phyloP scores from a whole-genome alignment of 2,329 filamentous ascomycete species.

The Moelleriella libera region DNA sequence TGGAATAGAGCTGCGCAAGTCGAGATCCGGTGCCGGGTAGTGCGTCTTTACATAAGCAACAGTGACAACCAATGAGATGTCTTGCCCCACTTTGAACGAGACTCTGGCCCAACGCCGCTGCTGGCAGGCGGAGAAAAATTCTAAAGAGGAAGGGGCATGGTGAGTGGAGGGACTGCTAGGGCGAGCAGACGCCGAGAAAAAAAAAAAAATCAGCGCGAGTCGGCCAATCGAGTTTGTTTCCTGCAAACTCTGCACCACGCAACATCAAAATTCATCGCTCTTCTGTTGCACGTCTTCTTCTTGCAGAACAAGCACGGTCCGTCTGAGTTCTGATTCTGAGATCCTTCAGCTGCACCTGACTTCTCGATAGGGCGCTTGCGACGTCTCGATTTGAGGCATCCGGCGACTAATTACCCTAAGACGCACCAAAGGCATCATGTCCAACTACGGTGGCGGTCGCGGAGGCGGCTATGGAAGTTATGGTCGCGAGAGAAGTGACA shows the following conservation, averaged over 20 bases:
- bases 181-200: constrained; percentile 5
- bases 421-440: constrained; percentile 18
- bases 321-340: neutral
- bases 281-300: constrained; percentile 8
- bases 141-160: neutral
- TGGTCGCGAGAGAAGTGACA: constrained; percentile 27
- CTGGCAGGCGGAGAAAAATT: constrained; percentile 6
- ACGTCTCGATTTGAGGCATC: no score
- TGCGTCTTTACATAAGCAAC: neutral
- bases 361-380: no score
- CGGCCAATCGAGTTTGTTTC: constrained; percentile 8
- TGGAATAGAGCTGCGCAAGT: no score
- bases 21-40: constrained; percentile 1
- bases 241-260: constrained; percentile 9
- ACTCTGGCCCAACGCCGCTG: no score
- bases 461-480: constrained; percentile 21
- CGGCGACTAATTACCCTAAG: no score
- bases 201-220: constrained; percentile 9
- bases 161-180: constrained; percentile 5
- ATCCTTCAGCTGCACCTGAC: neutral
- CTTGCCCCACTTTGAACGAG: neutral
- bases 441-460: constrained; percentile 26
- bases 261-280: constrained; percentile 3
- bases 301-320: neutral
- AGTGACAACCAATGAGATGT: constrained; percentile 2